phyloP scores from a whole-genome alignment of 2,329 filamentous ascomycete species.

The Cladophialophora carrionii region DNA sequence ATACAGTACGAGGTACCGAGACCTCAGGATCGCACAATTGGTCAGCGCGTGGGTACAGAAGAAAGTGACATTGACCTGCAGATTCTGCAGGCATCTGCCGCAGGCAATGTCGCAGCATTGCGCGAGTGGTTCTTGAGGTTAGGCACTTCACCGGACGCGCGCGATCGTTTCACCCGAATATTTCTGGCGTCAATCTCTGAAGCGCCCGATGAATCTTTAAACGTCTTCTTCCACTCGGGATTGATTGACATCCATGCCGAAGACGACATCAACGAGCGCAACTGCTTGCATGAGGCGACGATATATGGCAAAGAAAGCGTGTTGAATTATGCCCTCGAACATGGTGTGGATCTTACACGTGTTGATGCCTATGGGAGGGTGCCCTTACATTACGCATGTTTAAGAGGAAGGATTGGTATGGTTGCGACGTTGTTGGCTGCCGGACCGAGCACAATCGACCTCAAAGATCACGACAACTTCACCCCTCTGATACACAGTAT shows the following conservation, averaged over 20 bases:
- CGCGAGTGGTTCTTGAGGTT: slow-evolving; percentile 80
- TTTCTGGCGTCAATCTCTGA: slow-evolving; percentile 90
- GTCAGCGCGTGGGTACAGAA: slow-evolving; percentile 65
- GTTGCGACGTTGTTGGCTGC: slow-evolving; percentile 71
- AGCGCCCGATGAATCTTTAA: slow-evolving; percentile 74
- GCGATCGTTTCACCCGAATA: slow-evolving; percentile 81
- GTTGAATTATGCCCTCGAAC: slow-evolving; percentile 72
- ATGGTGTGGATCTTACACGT: slow-evolving; percentile 73
- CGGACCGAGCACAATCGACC: slow-evolving; percentile 75
- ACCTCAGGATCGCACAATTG: slow-evolving; percentile 46
- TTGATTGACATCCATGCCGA: slow-evolving; percentile 89
- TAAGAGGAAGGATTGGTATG: slow-evolving; percentile 88
- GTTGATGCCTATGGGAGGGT: slow-evolving; percentile 93
- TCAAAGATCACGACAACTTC: slow-evolving; percentile 95
- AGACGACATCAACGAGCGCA: slow-evolving; percentile 96
- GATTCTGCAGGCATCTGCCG: slow-evolving; percentile 81
- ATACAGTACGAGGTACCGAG: slow-evolving; percentile 71
- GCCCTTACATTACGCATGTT: slow-evolving; percentile 92
- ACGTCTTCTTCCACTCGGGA: slow-evolving; percentile 75
- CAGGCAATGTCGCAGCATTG: slow-evolving; percentile 75
- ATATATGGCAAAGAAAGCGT: slow-evolving; percentile 87
- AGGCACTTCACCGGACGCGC: slow-evolving; percentile 61
- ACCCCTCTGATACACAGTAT: slow-evolving; percentile 95
- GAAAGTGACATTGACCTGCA: slow-evolving; percentile 89
- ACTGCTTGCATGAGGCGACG: slow-evolving; percentile 93